Base-by-base conservation (phyloP, 1,284 basidiomycete species). In the Boletus mariae region DNA sequence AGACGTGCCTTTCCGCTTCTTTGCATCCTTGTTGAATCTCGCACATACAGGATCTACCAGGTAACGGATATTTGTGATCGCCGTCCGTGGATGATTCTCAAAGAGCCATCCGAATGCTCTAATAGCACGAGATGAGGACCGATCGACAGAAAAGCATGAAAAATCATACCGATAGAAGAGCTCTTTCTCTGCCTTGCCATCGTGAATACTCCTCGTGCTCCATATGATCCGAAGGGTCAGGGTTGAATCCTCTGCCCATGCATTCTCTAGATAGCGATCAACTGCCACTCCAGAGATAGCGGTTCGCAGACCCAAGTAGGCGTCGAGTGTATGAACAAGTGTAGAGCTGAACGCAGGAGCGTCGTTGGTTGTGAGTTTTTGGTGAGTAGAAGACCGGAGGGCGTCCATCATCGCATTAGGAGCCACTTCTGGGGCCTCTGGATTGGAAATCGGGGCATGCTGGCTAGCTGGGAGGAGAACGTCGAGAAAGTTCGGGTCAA, bases 51-150 rank as follows among this genome's bases (percentile, higher is more conserved):
- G 80, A 10, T 75, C 67, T 44, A 83, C 76, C 17, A 84, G 71
- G 51, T 70, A 68, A 20, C 62, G 71, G 7, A 85, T 74, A 58
- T 86, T 87, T 17, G 65, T 59, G 49, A 84, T 80, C 9, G 83
- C 84, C 0, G 84, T 87, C 8, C 82, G 76, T 1, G 83, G 83
- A 52, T 85, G 83, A 17, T 82, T 71, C n/a, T 80, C 68, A 58
- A 79, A 83, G 3, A 85, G 71, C 83, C 83, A 85, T 11, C 80
- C 82, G 52, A 78, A 84, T 4, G 79, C 77, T n/a, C 76, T 77
- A 56, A 47, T 1, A 17, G 3, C 59, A 56, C 26, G 13, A 15
- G 32, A 45, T 51, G 29, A 23, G 44, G 35, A 31, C 17, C 25
- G 8, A 5, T 10, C 32, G 4, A 34, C n/a, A 26, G 40, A 23